Evolutionary conservation across 2,329 filamentous ascomycete species (phyloP).

Genomic region (Aspergillus fischeri): DNA sequence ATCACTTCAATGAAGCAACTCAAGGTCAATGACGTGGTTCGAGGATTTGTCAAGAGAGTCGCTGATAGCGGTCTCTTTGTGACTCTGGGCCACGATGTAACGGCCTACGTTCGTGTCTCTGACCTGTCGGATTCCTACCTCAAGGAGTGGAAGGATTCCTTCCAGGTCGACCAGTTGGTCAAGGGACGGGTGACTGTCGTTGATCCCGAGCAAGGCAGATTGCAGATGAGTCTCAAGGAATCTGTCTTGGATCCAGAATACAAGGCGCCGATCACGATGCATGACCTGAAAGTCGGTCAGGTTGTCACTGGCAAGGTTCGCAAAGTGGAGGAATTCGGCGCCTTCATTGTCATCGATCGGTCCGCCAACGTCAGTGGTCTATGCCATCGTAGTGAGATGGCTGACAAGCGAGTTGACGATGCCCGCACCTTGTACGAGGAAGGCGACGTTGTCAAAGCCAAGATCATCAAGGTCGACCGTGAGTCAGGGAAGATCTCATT

Average conservation of each 20-base stretch:
- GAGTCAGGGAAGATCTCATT: constrained; percentile 79
- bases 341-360: constrained; percentile 85
- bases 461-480: constrained; percentile 72
- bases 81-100: constrained; percentile 72
- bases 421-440: constrained; percentile 85
- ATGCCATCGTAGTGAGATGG: constrained; percentile 89
- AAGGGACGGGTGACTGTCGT: constrained; percentile 76
- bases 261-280: constrained; percentile 65
- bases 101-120: constrained; percentile 76
- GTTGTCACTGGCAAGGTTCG: constrained; percentile 84
- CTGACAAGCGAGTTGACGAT: constrained; percentile 75
- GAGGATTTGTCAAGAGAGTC: constrained; percentile 89
- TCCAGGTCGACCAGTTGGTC: constrained; percentile 84
- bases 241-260: constrained; percentile 80
- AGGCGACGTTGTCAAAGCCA: constrained; percentile 90
- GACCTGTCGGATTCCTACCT: constrained; percentile 87
- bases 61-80: constrained; percentile 87
- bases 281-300: constrained; percentile 75
- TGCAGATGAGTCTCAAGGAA: constrained; percentile 82
- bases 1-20: constrained; percentile 68
- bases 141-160: constrained; percentile 92
- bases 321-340: constrained; percentile 92
- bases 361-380: constrained; percentile 87
- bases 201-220: constrained; percentile 63
- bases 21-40: constrained; percentile 70